Evolutionary conservation across 257 asterid genomes (phyloP).

Genomic region (Plantago major): DNA sequence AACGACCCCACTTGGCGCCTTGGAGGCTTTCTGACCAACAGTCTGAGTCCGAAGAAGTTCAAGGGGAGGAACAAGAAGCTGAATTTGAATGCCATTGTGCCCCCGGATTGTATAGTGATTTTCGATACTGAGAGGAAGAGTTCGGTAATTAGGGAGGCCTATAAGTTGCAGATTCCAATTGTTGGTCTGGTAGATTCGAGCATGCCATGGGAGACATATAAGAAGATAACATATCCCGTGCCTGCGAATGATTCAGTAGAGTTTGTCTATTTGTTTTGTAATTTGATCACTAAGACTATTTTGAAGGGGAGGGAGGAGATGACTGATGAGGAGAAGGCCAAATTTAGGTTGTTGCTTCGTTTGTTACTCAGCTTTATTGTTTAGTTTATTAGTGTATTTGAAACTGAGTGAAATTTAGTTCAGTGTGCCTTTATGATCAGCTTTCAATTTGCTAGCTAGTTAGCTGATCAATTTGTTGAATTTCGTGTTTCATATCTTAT

Average conservation of each 20-base stretch:
- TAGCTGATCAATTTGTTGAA: neutral
- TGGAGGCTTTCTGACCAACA: conserved; percentile 87
- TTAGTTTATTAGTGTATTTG: neutral
- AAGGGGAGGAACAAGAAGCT: conserved; percentile 81
- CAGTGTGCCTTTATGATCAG: neutral
- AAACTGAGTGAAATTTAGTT: too few relatives aligned
- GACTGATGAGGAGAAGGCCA: conserved; percentile 30
- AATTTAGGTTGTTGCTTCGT: conserved; percentile 28
- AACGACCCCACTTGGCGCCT: conserved; percentile 88
- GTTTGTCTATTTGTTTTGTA: conserved; percentile 90
- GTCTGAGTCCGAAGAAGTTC: conserved; percentile 77
- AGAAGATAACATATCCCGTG: conserved; percentile 78
- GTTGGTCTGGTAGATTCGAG: conserved; percentile 91
- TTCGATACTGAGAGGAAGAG: conserved; percentile 82
- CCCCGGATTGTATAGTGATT: conserved; percentile 88
- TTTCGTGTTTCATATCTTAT: neutral
- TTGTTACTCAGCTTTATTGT: conserved; percentile 3
- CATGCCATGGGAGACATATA: conserved; percentile 74
- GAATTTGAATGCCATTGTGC: conserved; percentile 50
- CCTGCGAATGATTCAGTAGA: conserved; percentile 88
- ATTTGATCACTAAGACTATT: conserved; percentile 88
- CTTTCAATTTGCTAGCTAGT: neutral
- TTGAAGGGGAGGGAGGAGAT: conserved; percentile 61
- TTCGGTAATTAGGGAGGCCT: conserved; percentile 78
- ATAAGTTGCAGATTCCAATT: conserved; percentile 74